Evolutionary conservation across 192 early-diverging fungal species (phyloP), one percentile per base, ranked within the genome.

Genomic region (Backusella westeae): DNA sequence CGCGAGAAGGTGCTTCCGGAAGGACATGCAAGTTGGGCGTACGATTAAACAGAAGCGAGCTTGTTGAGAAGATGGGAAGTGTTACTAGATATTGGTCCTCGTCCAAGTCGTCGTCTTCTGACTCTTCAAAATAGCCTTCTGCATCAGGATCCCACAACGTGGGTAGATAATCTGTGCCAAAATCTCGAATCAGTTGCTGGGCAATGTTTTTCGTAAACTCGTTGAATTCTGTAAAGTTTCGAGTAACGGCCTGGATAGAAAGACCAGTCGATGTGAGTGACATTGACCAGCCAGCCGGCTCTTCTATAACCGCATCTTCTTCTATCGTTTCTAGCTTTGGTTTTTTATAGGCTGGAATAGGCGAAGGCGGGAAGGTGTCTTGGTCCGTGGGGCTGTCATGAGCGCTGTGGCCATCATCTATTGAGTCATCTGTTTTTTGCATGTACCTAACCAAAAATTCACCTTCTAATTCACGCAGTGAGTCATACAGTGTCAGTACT

Each of bases 61-160:
- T 39, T 21, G 34, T 70, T n/a, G 73, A 52, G 23, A 79, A 81
- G 5, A 81, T 49, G 7, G 80, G 80, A 29, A 77, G 69, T 5
- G 76, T 81, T 15, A 81, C 80, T n/a, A 81, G 59, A 38, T 81
- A 81, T 9, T 71, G 73, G 9, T 74, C 76, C 34, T 81, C 80
- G 23, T 81, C 80, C 34, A 81, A 44, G 59, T 81, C 80, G 10
- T 81, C 75, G 5, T 73, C 72, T 35, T 69, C 53, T 32, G 70
- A 71, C 14, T 81, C 74, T 56, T 76, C 78, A 32, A 69, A 75
- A 44, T 44, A 63, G 1, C 63, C 73, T 4, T 70, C 73, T 32
- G 67, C 53, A 36, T 79, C 73, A 0, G 68, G 53, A 49, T 71
- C 42, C 52, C 78, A 75, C 5, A 42, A 3, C 7, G 17, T 23